Evolutionary conservation across 305 asterid genomes (phyloP), one percentile per base, ranked within the genome.

Genomic region (Ilex paraguariensis): DNA sequence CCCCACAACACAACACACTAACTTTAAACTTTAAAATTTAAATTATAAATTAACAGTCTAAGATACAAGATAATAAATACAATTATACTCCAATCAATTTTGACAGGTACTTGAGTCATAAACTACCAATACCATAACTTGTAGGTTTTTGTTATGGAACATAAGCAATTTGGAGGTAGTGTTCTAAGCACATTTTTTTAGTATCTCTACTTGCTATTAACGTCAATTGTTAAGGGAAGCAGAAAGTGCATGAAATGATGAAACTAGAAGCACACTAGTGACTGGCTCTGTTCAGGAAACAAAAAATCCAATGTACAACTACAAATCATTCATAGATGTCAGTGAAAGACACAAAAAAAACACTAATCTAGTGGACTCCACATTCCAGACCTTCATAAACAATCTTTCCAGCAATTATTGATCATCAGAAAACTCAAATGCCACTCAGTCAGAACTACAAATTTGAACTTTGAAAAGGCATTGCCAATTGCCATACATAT

Each of bases 341-440:
- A 76, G 69, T 59, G 79, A 73, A 71, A 76, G 69, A 51, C 81
- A 76, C 80, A 78, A 78, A 4, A 80, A 80, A 75, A 73, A 65
- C 62, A 73, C 70, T 64, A 61, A 70, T 76, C 61, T 68, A 77
- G 76, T 82, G 87, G 81, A 81, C 71, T 61, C 59, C n/a, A n/a
- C n/a, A n/a, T n/a, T n/a, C n/a, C 65, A 73, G 79, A 73, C 82
- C 81, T 73, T 79, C 70, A 62, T 54, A 65, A 66, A 79, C 77
- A 79, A 75, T 79, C 77, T 74, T 66, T 67, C 75, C 61, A 64
- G 45, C 78, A 78, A 82, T 71, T 56, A 79, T 62, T 59, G 66
- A 45, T 71, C 73, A 76, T 73, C 76, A 65, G 64, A 74, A 21
- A 73, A 74, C 71, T 73, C 54, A 68, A 67, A 66, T 66, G 73